These are phyloP conservation scores for Cardamine resedifolia DNA, from an alignment of 345 rosid species.

Conservation along the genomic window DNA sequence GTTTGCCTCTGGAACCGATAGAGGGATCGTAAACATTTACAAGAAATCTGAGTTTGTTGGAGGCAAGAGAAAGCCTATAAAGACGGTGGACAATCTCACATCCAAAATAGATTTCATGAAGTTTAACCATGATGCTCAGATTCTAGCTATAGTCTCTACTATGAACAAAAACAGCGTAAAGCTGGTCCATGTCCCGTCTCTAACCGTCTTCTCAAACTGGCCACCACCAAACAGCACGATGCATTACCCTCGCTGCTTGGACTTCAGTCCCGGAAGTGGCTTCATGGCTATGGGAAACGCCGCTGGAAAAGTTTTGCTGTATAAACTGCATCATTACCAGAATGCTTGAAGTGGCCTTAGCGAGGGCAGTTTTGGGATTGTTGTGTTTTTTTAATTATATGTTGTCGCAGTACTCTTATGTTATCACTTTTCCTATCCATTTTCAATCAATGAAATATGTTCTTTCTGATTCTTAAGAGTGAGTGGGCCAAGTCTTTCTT, in stretches of 20 bases:
- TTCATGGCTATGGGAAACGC: slow-evolving; percentile 92
- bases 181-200: slow-evolving; percentile 70
- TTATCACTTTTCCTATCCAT: not conserved
- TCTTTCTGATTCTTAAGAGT: slow-evolving; percentile 11
- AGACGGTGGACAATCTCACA: slow-evolving; percentile 75
- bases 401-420: slow-evolving; percentile 11
- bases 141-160: slow-evolving; percentile 75
- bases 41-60: slow-evolving; percentile 74
- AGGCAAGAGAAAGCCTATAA: slow-evolving; percentile 78
- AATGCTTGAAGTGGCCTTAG: slow-evolving; percentile 53
- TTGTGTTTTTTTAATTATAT: not conserved
- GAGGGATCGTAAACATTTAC: slow-evolving; percentile 88
- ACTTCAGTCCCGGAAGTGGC: slow-evolving; percentile 92
- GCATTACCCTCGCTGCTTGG: slow-evolving; percentile 77
- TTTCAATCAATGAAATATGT: slow-evolving; percentile 17
- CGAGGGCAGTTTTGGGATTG: slow-evolving; percentile 23
- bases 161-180: slow-evolving; percentile 76
- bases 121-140: slow-evolving; percentile 79
- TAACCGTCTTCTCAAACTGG: slow-evolving; percentile 78
- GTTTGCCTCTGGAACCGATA: slow-evolving; percentile 85
- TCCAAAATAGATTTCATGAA: slow-evolving; percentile 77
- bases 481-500: slow-evolving; percentile 16
- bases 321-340: slow-evolving; percentile 80
- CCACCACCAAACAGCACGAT: slow-evolving; percentile 57
- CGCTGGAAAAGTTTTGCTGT: slow-evolving; percentile 75